Base-by-base conservation (phyloP, 257 asterid genomes). In the Nicotiana noctiflora region DNA sequence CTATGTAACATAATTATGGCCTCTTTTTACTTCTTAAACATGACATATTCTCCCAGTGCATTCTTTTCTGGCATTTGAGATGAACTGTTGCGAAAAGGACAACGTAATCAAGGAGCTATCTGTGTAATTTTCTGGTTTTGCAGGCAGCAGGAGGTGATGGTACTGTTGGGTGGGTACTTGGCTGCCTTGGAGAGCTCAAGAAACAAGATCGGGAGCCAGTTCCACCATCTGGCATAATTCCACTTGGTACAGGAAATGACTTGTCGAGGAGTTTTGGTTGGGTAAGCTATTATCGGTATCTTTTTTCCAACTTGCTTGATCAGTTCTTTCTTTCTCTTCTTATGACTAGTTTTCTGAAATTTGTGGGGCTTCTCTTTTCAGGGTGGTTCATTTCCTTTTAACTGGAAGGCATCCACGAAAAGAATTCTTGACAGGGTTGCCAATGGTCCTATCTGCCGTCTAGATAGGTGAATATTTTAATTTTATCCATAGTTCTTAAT, bases 81-180 rank as follows among this genome's bases (percentile, higher is more conserved):
- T 59, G 21, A 64, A 31, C 59, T 55, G 14, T 51, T 75, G 40
- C 34, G 3, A 13, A 11, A 46, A 65, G 61, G 77, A 51, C 59
- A 53, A 14, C 0, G n/a, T 53, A 53, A 44, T 44, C 61, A 70
- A 80, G 67, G 74, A 76, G 46, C 66, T 78, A 55, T 83, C 57
- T 78, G 74, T 80, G 37, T 74, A 75, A 77, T 70, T 70, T 70
- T 80, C 80, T 49, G 82, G 76, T 79, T 86, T 88, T 87, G 81
- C 91, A 95, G 99, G 98, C 94, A 78, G 99, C 99, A 17, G 99
- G 99, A 74, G 99, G 99, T 88, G 99, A 95, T 86, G 99, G 99
- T 72, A 93, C 99, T 15, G 99, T 95, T 77, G 99, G 99, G 32
- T 95, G 99, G 99, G 94, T 93, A 77, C 97, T 95, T 4, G 99